A percentile compares a stretch with the other conserved stretches of the same genome.
phyloP scores from a whole-genome alignment of 1,284 basidiomycete species.

The Marasmius sp. region DNA sequence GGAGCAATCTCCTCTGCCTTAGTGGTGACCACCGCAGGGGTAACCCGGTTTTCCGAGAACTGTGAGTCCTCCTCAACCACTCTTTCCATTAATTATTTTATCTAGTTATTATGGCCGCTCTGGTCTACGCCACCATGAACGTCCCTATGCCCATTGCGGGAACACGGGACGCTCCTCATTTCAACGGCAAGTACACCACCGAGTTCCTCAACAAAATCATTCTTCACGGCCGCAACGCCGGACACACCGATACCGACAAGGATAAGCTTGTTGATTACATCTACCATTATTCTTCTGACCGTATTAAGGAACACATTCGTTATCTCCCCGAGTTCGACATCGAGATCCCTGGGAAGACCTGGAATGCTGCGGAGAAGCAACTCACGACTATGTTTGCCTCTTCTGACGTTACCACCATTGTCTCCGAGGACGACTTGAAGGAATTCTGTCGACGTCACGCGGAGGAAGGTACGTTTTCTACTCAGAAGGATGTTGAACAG shows the following conservation, averaged over 20 bases:
- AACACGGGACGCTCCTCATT: conserved; percentile 1
- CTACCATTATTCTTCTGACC: conserved; percentile 8
- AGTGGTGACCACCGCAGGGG: conserved; percentile 9
- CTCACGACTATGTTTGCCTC: conserved; percentile 6
- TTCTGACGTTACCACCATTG: background rate
- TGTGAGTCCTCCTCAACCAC: background rate
- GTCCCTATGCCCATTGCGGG: conserved; percentile 6
- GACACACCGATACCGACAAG: background rate
- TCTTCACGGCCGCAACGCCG: conserved; percentile 3
- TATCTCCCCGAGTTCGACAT: conserved; percentile 10
- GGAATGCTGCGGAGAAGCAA: background rate
- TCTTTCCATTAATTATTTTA: background rate
- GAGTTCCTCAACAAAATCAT: conserved; percentile 1
- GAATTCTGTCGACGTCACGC: conserved; percentile 1
- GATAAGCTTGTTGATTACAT: conserved; percentile 12
- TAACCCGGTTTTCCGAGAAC: background rate
- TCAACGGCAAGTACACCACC: conserved; percentile 1
- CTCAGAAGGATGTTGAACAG: conserved; percentile 6
- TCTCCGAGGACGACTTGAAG: conserved; percentile 9
- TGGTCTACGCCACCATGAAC: background rate
- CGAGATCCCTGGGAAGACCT: conserved; percentile 7
- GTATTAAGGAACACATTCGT: conserved; percentile 4
- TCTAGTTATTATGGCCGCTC: background rate
- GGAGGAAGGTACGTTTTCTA: conserved; percentile 4
- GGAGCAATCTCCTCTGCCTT: background rate